Evolutionary conservation across 2,329 filamentous ascomycete species (phyloP).

Genomic region (Claviceps paspali): DNA sequence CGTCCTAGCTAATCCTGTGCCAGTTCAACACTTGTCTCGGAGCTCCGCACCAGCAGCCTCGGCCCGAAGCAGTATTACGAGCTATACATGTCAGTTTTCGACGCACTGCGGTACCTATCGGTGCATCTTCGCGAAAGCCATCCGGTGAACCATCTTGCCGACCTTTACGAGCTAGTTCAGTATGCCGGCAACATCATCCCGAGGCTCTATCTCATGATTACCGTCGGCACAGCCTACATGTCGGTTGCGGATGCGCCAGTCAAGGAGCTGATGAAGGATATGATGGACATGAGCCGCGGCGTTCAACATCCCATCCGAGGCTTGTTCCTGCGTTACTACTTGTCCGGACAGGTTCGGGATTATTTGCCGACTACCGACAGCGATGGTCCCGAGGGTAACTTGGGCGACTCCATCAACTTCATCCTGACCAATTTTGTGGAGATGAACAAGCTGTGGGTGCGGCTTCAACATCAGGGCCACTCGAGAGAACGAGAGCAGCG

Average conservation of each 20-base stretch:
- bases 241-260: slow-evolving; percentile 93
- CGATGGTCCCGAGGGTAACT: slow-evolving; percentile 86
- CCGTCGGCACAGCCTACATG: slow-evolving; percentile 98
- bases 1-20: slow-evolving; percentile 6
- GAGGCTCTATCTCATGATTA: slow-evolving; percentile 96
- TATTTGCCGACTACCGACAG: slow-evolving; percentile 65
- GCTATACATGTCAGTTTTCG: slow-evolving; percentile 98
- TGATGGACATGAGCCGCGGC: slow-evolving; percentile 99
- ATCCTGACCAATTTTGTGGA: slow-evolving; percentile 97
- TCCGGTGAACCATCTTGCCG: slow-evolving; percentile 92
- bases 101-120: slow-evolving; percentile 89
- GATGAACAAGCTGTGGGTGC: slow-evolving; percentile 99
- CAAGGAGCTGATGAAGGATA: slow-evolving; percentile 99
- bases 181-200: slow-evolving; percentile 98
- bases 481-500: slow-evolving; percentile 87
- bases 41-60: slow-evolving; percentile 88
- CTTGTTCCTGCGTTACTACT: slow-evolving; percentile 88
- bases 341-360: slow-evolving; percentile 88
- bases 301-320: slow-evolving; percentile 95
- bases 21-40: slow-evolving; percentile 95
- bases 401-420: slow-evolving; percentile 96
- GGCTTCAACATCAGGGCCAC: slow-evolving; percentile 91
- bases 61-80: slow-evolving; percentile 99
- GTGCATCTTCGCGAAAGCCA: slow-evolving; percentile 95
- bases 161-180: slow-evolving; percentile 93